These are phyloP conservation scores for Tetracentron sinense DNA, from an alignment of 164 flowering plant genomes.

Conservation along the genomic window DNA sequence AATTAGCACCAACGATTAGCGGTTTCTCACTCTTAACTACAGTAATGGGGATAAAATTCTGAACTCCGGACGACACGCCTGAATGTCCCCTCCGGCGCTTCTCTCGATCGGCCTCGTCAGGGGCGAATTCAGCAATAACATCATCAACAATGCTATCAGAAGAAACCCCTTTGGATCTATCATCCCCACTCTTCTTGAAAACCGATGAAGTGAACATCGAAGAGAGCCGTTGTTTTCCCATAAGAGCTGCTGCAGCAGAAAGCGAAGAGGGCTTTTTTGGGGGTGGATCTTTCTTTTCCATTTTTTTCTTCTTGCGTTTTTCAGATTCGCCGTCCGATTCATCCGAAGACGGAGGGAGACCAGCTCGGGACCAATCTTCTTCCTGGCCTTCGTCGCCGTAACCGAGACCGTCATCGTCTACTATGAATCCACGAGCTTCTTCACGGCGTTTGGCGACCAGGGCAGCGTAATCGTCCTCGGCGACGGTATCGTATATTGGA, in stretches of 20 bases:
- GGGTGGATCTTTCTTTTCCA: constrained; percentile 44
- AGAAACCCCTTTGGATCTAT: constrained; percentile 34
- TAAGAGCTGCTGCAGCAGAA: constrained; percentile 74
- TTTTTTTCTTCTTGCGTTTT: constrained; percentile 46
- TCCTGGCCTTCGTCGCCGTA: constrained; percentile 86
- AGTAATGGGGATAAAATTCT: constrained; percentile 1
- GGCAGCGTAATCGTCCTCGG: constrained; percentile 66
- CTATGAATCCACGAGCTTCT: constrained; percentile 63
- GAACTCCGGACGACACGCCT: background rate
- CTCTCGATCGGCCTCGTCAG: constrained; percentile 82
- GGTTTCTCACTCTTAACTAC: constrained; percentile 27
- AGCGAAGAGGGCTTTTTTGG: constrained; percentile 54
- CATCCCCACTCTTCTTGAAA: constrained; percentile 56
- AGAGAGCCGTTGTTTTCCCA: constrained; percentile 84
- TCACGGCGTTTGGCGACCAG: constrained; percentile 73
- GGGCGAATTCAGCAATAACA: constrained; percentile 85
- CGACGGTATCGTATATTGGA: constrained; percentile 78
- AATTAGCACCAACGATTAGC: constrained; percentile 5
- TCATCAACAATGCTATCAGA: constrained; percentile 80
- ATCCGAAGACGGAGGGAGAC: constrained; percentile 47
- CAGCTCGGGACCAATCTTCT: constrained; percentile 76
- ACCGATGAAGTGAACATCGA: constrained; percentile 77
- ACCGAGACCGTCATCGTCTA: constrained; percentile 78
- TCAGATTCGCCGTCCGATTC: constrained; percentile 54
- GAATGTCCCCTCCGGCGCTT: constrained; percentile 46